These are phyloP conservation scores for Crithidia mellificae DNA, from an alignment of 208 protist genomes.

Conservation along the genomic window DNA sequence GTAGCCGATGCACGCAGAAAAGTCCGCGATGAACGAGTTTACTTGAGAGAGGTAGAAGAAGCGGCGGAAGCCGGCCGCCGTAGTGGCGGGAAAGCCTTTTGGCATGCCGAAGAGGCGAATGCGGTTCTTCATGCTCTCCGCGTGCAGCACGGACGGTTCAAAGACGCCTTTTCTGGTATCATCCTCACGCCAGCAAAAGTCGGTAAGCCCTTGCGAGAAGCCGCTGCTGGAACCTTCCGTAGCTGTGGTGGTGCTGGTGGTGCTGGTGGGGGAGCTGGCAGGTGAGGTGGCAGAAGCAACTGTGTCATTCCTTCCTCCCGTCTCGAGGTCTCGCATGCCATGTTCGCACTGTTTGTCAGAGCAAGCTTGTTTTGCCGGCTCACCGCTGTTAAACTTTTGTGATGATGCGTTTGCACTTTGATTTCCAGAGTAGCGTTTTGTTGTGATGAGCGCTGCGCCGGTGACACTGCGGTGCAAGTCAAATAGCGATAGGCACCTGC, in stretches of 20 bases:
- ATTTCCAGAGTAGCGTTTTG: not conserved
- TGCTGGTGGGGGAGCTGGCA: too few relatives aligned
- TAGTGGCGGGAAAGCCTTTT: constrained; percentile 69
- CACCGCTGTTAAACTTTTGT: too few relatives aligned
- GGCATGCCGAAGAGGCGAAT: constrained; percentile 76
- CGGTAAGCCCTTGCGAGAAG: constrained; percentile 61
- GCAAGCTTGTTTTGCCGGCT: too few relatives aligned
- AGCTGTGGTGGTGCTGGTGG: too few relatives aligned
- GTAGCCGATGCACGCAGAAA: constrained; percentile 80
- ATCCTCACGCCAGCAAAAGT: constrained; percentile 41
- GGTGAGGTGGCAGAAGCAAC: too few relatives aligned
- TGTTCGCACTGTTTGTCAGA: too few relatives aligned
- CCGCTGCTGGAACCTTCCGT: too few relatives aligned
- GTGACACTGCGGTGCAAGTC: constrained; percentile 7
- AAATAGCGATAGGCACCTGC: not conserved
- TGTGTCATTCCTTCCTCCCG: too few relatives aligned
- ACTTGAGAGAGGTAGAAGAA: constrained; percentile 76
- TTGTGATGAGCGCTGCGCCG: not conserved
- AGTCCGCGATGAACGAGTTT: constrained; percentile 79
- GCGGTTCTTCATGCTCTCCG: constrained; percentile 37
- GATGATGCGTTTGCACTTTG: too few relatives aligned
- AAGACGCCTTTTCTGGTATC: not conserved
- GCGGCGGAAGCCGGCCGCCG: constrained; percentile 64
- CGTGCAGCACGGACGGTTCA: constrained; percentile 33
- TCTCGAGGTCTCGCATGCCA: too few relatives aligned